These are phyloP conservation scores for Penicillium antarcticum DNA, from an alignment of 495 filamentous ascomycete genomes.

Conservation along the genomic window DNA sequence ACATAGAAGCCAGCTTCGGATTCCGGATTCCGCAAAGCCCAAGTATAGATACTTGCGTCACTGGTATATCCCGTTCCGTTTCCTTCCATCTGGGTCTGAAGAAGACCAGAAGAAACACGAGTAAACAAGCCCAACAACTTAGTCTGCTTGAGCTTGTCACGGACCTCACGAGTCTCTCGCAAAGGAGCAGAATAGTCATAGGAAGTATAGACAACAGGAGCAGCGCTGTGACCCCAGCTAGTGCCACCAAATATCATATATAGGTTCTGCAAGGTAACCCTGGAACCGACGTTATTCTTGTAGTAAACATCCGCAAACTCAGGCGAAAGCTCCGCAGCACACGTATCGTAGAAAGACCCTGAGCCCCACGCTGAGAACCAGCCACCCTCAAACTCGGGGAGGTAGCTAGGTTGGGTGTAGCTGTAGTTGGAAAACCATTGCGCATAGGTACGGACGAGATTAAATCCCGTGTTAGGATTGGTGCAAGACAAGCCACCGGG, in stretches of 20 bases:
- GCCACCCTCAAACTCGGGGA: slow-evolving; percentile 55
- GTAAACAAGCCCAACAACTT: slow-evolving; percentile 56
- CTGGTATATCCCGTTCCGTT: slow-evolving; percentile 55
- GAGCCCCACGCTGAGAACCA: slow-evolving; percentile 51
- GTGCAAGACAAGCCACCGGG: slow-evolving; percentile 53
- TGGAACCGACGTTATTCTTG: slow-evolving; percentile 52
- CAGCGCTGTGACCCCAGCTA: slow-evolving; percentile 51
- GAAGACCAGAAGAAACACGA: slow-evolving; percentile 50
- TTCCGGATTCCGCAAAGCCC: slow-evolving; percentile 53
- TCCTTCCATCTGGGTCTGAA: slow-evolving; percentile 51
- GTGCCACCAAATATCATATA: slow-evolving; percentile 60
- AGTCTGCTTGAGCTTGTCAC: slow-evolving; percentile 48
- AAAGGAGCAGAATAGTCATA: slow-evolving; percentile 47
- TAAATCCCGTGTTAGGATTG: slow-evolving; percentile 47
- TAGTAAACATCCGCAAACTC: slow-evolving; percentile 55
- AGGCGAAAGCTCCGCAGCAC: slow-evolving; percentile 43
- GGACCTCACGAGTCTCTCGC: slow-evolving; percentile 42
- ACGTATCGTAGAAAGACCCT: slow-evolving; percentile 45
- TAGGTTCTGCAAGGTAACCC: slow-evolving; percentile 46
- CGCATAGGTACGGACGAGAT: slow-evolving; percentile 49
- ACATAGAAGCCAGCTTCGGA: slow-evolving; percentile 60
- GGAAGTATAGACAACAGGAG: slow-evolving; percentile 49
- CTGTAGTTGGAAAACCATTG: slow-evolving; percentile 57
- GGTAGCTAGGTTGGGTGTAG: slow-evolving; percentile 48
- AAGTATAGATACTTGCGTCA: slow-evolving; percentile 42